Evolutionary conservation across 805 yeast genomes (phyloP).

Genomic region (Nakazawaea ishiwadae): DNA sequence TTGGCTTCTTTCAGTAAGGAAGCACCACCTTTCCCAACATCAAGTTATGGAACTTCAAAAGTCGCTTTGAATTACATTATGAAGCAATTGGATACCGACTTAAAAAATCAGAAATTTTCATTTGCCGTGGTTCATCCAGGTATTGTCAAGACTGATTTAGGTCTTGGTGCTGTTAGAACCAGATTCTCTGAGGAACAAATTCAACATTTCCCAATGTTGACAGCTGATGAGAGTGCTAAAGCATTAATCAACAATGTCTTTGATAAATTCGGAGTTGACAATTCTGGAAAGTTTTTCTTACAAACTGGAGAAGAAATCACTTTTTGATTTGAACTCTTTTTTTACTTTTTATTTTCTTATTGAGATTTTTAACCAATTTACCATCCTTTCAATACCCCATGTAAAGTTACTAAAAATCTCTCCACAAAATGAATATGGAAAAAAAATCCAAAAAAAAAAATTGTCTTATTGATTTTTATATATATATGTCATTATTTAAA

Average conservation of each 20-base stretch:
- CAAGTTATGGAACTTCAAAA: constrained; percentile 31
- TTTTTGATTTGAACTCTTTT: too few relatives aligned
- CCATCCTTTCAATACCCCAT: too few relatives aligned
- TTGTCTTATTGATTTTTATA: too few relatives aligned
- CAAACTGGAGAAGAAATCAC: not conserved
- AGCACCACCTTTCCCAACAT: constrained; percentile 17
- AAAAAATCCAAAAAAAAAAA: too few relatives aligned
- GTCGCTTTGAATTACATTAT: constrained; percentile 28
- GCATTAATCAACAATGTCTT: not conserved
- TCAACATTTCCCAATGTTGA: not conserved
- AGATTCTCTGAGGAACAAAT: too few relatives aligned
- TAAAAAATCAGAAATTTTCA: constrained; percentile 20
- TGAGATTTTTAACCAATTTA: too few relatives aligned
- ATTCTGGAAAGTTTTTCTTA: not conserved
- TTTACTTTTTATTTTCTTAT: too few relatives aligned
- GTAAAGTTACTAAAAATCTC: too few relatives aligned
- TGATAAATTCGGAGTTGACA: not conserved
- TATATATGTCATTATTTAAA: too few relatives aligned
- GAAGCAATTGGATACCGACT: constrained; percentile 22
- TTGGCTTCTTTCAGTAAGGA: constrained; percentile 24
- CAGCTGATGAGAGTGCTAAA: not conserved
- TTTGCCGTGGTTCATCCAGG: constrained; percentile 27
- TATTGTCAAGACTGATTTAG: constrained; percentile 12
- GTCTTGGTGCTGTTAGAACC: not conserved
- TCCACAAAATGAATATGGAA: too few relatives aligned